phyloP scores from a whole-genome alignment of 495 filamentous ascomycete species.

The Hypoxylon fuscum region DNA sequence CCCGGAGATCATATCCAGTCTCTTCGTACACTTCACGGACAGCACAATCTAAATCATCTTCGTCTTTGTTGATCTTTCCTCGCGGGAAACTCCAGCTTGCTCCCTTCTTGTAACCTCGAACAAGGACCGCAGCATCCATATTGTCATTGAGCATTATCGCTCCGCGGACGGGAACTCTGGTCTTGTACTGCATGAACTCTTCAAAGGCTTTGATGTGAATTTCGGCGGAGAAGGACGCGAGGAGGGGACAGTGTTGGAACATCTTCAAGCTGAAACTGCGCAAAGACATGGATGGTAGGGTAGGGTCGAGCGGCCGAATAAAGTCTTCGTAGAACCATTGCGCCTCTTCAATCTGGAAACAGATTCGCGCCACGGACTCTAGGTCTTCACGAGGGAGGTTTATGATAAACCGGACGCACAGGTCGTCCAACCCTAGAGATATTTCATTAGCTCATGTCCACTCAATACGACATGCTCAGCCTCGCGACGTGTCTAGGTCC shows the following conservation, averaged over 20 bases:
- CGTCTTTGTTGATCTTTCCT: slow-evolving; percentile 97
- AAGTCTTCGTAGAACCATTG: slow-evolving; percentile 99
- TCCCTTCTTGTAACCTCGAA: slow-evolving; percentile 97
- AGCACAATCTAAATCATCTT: slow-evolving; percentile 90
- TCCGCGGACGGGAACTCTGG: slow-evolving; percentile 89
- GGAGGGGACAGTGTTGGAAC: slow-evolving; percentile 90
- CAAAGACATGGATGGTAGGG: slow-evolving; percentile 82
- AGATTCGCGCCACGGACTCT: slow-evolving; percentile 87
- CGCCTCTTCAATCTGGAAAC: slow-evolving; percentile 97
- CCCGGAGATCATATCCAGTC: slow-evolving; percentile 84
- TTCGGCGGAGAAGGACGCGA: slow-evolving; percentile 79
- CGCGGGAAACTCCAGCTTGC: slow-evolving; percentile 96
- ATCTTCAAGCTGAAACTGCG: slow-evolving; percentile 85
- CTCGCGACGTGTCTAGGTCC: slow-evolving; percentile 13
- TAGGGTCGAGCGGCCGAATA: slow-evolving; percentile 87
- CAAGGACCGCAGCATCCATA: slow-evolving; percentile 91
- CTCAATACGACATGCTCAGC: slow-evolving; percentile 7
- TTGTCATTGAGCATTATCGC: slow-evolving; percentile 89
- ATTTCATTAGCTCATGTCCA: slow-evolving; percentile 39
- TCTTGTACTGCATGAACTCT: slow-evolving; percentile 92
- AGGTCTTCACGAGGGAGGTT: slow-evolving; percentile 93
- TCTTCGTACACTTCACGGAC: slow-evolving; percentile 95
- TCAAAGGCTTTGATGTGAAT: slow-evolving; percentile 83
- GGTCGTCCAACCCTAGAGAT: slow-evolving; percentile 85
- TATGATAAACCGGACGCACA: slow-evolving; percentile 94